Conservation (phyloP, 441 rosid genomes). For the Flueggea neowawraea region DNA sequence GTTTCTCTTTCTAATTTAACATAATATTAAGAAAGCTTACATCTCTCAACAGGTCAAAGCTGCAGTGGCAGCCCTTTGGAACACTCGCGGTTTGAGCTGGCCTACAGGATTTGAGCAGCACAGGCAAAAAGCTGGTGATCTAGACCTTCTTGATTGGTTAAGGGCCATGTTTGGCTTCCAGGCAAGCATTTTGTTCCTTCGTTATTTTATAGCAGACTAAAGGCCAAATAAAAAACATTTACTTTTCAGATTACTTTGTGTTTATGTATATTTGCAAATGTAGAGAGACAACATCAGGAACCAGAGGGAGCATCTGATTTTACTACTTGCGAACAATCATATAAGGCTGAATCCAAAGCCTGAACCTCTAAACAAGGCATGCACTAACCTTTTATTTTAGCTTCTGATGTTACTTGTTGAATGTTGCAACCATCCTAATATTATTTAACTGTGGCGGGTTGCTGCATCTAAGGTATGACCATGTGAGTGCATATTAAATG, state of each 20-base stretch:
- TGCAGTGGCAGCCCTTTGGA: constrained; percentile 85
- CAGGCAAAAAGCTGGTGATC: constrained; percentile 78
- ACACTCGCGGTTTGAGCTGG: constrained; percentile 89
- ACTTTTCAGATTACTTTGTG: neutral
- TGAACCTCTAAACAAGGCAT: constrained; percentile 91
- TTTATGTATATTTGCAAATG: constrained; percentile 21
- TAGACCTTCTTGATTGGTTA: constrained; percentile 97
- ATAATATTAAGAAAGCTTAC: neutral
- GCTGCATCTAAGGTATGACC: neutral
- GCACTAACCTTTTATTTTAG: constrained; percentile 14
- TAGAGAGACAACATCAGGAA: constrained; percentile 97
- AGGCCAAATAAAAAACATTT: constrained; percentile 1
- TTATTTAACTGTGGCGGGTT: neutral
- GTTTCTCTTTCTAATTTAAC: no score
- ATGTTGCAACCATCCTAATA: neutral
- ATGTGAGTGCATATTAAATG: neutral
- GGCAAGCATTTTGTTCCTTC: constrained; percentile 39
- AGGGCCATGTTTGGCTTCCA: constrained; percentile 99
- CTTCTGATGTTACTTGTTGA: neutral
- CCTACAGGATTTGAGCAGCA: constrained; percentile 78
- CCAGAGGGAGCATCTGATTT: constrained; percentile 94
- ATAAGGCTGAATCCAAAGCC: constrained; percentile 86
- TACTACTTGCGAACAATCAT: constrained; percentile 87
- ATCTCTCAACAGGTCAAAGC: constrained; percentile 69
- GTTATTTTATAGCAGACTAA: neutral